Evolutionary conservation across 768 basidiomycete species (phyloP), one percentile per base, ranked within the genome.

Genomic region (Psilocybe sp.): DNA sequence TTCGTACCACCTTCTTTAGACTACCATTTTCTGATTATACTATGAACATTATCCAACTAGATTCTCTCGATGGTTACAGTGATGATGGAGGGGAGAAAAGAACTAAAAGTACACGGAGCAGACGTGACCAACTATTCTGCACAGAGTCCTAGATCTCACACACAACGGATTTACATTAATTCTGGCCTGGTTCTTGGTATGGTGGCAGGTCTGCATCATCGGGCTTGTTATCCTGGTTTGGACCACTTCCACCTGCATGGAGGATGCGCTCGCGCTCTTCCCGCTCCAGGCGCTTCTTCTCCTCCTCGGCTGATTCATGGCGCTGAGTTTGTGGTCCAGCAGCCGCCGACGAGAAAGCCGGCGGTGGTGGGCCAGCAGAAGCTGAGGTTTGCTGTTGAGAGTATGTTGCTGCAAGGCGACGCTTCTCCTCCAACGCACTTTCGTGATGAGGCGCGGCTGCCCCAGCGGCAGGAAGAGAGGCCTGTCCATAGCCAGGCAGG

Each of bases 381-480:
- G 51, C 10, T 18, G 52, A 38, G 35, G 46, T 15, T 7, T 58
- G 56, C 16, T 64, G 63, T 52, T 68, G 67, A 8, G 72, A 69
- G 56, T 73, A 72, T 12, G 63, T 53, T 43, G 65, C 65, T 10
- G 65, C 67, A 32, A 87, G 69, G n/a, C 83, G 71, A 57, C 60
- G 74, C 74, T 88, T 87, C 70, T 86, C 85, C 40, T 85, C 84
- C 57, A 76, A 78, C 1, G 81, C 83, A 44, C 73, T 75, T 63
- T 79, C 80, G 23, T 62, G 72, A 50, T 65, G 66, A 12, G 65
- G 52, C 28, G 58, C 51, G 23, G 64, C 45, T 14, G 56, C 56
- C 8, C 59, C 55, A 6, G 64, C 68, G 35, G 35, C 15, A 32
- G 40, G 14, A n/a, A 39, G 40, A 9, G 58, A 56, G 6, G 58